These are phyloP conservation scores for Rhytidiadelphus loreus DNA, from an alignment of 225 moss, liverwort and hornwort genomes.

Conservation along the genomic window DNA sequence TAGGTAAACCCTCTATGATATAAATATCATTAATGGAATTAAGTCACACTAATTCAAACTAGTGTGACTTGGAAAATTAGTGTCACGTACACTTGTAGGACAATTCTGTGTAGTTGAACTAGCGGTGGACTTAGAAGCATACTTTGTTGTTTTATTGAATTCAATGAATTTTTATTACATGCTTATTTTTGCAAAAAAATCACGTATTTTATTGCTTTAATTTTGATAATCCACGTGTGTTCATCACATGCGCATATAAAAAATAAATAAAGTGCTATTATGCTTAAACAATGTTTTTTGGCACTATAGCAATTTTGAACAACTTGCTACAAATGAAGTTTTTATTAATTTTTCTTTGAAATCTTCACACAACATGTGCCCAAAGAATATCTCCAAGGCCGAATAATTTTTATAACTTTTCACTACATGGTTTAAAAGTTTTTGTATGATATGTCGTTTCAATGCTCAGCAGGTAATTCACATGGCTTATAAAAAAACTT, in stretches of 20 bases:
- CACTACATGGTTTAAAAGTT: too few relatives aligned
- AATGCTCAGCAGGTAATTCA: too few relatives aligned
- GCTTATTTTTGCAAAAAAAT: neutral
- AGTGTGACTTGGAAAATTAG: neutral
- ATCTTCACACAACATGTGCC: too few relatives aligned
- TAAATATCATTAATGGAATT: accelerated
- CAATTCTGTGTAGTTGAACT: neutral
- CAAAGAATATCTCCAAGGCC: too few relatives aligned
- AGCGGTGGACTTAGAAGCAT: neutral
- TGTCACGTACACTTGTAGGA: too few relatives aligned
- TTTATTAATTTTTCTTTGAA: too few relatives aligned
- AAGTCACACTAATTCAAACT: neutral
- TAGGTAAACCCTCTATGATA: accelerated
- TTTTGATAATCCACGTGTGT: neutral
- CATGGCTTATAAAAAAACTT: too few relatives aligned
- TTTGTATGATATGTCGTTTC: too few relatives aligned
- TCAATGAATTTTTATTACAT: neutral
- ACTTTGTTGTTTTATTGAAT: neutral
- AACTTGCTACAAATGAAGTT: too few relatives aligned
- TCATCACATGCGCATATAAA: neutral
- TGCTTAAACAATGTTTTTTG: too few relatives aligned
- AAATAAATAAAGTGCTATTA: neutral
- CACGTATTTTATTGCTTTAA: neutral
- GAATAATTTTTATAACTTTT: too few relatives aligned
- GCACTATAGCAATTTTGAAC: too few relatives aligned